These are phyloP conservation scores for Neurospora pannonica DNA, from an alignment of 495 filamentous ascomycete species.

Conservation along the genomic window DNA sequence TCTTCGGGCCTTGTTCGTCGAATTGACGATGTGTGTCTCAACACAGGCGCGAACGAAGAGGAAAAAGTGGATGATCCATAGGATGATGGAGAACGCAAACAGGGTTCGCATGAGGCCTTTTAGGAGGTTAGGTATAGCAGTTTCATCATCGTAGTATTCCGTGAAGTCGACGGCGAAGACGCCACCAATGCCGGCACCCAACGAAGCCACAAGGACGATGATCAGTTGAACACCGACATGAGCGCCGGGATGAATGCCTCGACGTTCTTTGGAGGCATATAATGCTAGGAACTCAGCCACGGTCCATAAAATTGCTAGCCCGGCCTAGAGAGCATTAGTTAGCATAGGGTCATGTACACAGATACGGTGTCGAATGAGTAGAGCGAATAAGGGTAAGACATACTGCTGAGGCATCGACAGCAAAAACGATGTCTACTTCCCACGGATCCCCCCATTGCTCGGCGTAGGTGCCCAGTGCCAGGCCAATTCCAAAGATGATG, in stretches of 20 bases:
- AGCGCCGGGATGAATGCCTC: conserved; percentile 28
- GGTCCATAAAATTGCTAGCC: conserved; percentile 26
- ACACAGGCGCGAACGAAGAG: conserved; percentile 37
- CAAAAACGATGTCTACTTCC: neutral
- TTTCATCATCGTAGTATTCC: conserved; percentile 3
- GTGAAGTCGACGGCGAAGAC: conserved; percentile 4
- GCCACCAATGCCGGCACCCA: conserved; percentile 9
- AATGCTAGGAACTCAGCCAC: conserved; percentile 25
- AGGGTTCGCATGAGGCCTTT: neutral
- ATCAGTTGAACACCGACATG: conserved; percentile 30
- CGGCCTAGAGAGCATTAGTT: conserved; percentile 14
- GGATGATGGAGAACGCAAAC: conserved; percentile 11
- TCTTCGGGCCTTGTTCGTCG: neutral
- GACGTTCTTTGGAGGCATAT: conserved; percentile 11
- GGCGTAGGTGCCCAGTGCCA: conserved; percentile 7
- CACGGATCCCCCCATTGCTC: neutral
- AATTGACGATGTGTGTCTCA: conserved; percentile 27
- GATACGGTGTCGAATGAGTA: neutral
- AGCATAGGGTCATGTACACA: neutral
- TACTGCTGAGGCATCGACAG: conserved; percentile 7
- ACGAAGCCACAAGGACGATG: conserved; percentile 15
- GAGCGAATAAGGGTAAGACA: neutral
- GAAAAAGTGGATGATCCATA: conserved; percentile 25
- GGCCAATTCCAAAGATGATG: conserved; percentile 22
- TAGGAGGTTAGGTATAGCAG: neutral